phyloP scores from a whole-genome alignment of 2,329 filamentous ascomycete genomes.

The Fusarium sp. region DNA sequence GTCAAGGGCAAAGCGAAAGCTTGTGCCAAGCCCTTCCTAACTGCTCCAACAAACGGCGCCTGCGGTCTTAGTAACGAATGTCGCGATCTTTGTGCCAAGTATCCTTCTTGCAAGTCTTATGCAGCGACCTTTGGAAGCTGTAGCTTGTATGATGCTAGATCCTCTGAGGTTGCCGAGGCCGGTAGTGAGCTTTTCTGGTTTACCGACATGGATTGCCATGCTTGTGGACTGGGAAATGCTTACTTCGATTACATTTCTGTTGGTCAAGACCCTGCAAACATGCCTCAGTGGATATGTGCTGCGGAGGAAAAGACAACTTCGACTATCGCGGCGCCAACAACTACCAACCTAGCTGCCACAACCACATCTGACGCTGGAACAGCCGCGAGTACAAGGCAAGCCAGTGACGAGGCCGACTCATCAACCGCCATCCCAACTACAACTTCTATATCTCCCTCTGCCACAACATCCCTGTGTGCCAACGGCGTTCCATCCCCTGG shows the following conservation, averaged over 20 bases:
- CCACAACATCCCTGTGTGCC: not conserved
- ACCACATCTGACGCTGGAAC: not conserved
- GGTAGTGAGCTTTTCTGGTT: constrained; percentile 8
- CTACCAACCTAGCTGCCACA: not conserved
- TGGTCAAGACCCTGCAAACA: not conserved
- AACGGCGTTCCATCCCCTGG: constrained; percentile 22
- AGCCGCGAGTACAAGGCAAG: not conserved
- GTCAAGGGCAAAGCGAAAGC: constrained; percentile 24
- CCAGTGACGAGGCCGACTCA: not conserved
- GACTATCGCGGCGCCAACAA: not conserved
- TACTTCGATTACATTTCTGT: constrained; percentile 33
- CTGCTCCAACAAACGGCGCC: not conserved
- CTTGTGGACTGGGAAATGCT: constrained; percentile 22
- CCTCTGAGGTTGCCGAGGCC: constrained; percentile 21
- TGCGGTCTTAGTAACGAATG: constrained; percentile 27
- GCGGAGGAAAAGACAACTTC: not conserved
- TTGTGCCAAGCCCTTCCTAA: constrained; percentile 30
- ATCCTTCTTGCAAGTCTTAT: constrained; percentile 36
- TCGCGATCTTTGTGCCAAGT: constrained; percentile 32
- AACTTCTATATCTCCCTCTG: not conserved
- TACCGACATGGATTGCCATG: constrained; percentile 31
- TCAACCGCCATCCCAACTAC: not conserved
- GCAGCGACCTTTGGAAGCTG: constrained; percentile 23
- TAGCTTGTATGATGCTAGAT: constrained; percentile 17
- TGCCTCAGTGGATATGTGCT: constrained; percentile 16